These are phyloP conservation scores for Rhynchospora breviuscula DNA, from an alignment of 176 grass and related monocot genomes.

Conservation along the genomic window DNA sequence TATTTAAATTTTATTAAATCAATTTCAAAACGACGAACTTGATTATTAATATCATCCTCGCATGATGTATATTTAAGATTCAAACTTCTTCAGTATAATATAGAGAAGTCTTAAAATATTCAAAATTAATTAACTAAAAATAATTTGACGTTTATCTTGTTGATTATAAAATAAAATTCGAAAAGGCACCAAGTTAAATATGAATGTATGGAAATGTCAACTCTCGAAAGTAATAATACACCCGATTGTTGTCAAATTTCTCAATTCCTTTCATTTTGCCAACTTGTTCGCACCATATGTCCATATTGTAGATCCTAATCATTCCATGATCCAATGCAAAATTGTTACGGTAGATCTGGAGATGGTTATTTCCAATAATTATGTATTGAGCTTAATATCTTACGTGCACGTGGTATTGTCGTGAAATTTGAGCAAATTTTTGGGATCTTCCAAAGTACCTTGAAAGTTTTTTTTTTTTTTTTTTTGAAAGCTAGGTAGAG, in stretches of 20 bases:
- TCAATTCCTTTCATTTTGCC: neutral
- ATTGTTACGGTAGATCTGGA: neutral
- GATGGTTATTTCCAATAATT: neutral
- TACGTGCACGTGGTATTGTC: neutral
- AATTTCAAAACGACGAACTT: too few species aligned
- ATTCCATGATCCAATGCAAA: neutral
- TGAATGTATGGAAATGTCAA: neutral
- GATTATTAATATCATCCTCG: too few species aligned
- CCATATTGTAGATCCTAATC: neutral
- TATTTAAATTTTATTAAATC: too few species aligned
- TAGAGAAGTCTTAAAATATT: too few species aligned
- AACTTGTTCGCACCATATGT: neutral
- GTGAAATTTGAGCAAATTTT: neutral
- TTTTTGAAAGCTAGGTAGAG: too few species aligned
- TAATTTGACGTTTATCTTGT: too few species aligned
- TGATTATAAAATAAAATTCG: too few species aligned
- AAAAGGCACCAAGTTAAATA: too few species aligned
- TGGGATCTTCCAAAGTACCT: neutral
- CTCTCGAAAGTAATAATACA: neutral
- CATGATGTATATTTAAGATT: too few species aligned
- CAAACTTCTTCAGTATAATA: too few species aligned
- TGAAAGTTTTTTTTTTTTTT: too few species aligned
- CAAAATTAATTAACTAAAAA: too few species aligned
- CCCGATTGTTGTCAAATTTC: neutral
- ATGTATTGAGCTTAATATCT: neutral